Conservation (phyloP, 306 rosid species). For the Vigna hirtella region DNA sequence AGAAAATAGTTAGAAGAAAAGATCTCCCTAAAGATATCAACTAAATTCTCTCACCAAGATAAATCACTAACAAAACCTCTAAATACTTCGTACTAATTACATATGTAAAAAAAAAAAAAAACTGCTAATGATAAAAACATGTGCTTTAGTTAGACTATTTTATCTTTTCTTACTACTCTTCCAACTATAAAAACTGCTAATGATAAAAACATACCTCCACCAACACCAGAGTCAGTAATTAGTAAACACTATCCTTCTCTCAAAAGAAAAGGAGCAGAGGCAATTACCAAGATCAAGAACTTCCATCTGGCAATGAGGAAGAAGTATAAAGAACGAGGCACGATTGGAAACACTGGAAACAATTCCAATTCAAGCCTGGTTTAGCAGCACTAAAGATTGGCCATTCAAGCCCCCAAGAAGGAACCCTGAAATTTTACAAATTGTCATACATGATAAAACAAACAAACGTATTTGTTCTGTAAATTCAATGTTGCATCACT, state of each 20-base stretch:
- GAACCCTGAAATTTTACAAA: background rate
- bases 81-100: no score
- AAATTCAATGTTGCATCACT: background rate
- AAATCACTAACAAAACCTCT: no score
- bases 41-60: no score
- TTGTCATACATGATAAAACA: background rate
- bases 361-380: background rate
- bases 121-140: no score
- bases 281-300: background rate
- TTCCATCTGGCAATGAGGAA: background rate
- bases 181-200: no score
- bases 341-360: background rate
- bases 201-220: background rate
- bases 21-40: no score
- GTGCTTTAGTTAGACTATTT: no score
- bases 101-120: no score
- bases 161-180: no score
- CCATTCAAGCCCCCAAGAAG: background rate
- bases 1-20: no score
- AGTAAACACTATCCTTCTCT: background rate
- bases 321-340: background rate
- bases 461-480: background rate
- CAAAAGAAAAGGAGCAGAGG: background rate
- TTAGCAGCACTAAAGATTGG: background rate
- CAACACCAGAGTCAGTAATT: slow-evolving; percentile 1